Percentiles rank a stretch among this genome's conserved stretches.
Evolutionary conservation across 352 stramenopile genomes (phyloP).

Genomic region (Phytophthora palmivora): DNA sequence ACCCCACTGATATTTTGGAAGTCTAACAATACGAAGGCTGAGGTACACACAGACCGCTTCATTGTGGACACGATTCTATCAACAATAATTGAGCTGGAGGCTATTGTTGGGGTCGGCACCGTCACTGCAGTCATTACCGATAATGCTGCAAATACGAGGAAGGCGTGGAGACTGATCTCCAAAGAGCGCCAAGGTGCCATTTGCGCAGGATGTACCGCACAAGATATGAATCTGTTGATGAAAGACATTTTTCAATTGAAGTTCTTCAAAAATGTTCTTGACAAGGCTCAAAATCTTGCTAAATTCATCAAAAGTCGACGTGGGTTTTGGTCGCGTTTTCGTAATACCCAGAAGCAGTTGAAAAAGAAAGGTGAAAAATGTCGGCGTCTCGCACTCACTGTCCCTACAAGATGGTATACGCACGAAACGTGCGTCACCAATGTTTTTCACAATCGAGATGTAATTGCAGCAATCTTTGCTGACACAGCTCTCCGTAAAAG

Average conservation of each 20-base stretch:
- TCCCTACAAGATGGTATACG: constrained; percentile 20
- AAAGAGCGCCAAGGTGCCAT: not conserved
- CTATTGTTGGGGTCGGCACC: no score
- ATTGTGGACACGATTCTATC: no score
- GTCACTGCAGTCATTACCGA: no score
- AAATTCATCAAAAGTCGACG: no score
- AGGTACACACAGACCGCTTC: not conserved
- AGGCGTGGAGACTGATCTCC: not conserved
- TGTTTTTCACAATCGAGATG: constrained; percentile 4
- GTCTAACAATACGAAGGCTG: not conserved
- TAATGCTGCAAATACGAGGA: no score
- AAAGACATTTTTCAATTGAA: constrained; percentile 26
- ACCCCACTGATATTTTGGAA: constrained; percentile 12
- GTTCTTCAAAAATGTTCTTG: not conserved
- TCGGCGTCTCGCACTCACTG: not conserved
- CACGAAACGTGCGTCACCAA: constrained; percentile 16
- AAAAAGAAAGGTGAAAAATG: not conserved
- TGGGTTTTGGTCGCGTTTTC: no score
- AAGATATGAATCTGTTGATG: constrained; percentile 27
- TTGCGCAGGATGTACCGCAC: constrained; percentile 14
- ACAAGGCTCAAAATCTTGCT: not conserved
- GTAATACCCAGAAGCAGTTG: not conserved
- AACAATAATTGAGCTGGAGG: no score
- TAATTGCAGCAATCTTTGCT: constrained; percentile 5
- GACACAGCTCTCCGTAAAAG: constrained; percentile 2